Conservation (phyloP, 2,329 filamentous ascomycete species). For the Chrysoporthe deuterocubensis region DNA sequence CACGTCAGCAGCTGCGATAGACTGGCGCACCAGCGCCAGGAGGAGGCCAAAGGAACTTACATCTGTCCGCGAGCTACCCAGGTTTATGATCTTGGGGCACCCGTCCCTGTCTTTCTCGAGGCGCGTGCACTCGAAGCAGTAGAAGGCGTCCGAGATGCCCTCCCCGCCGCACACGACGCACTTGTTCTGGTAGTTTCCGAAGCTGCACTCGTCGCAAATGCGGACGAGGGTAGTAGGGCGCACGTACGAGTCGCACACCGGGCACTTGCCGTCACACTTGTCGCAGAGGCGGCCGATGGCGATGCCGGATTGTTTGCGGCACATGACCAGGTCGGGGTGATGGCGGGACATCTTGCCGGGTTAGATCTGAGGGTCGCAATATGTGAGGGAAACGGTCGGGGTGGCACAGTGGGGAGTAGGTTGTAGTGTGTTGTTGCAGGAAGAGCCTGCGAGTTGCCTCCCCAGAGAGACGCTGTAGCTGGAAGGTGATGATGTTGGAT, state of each 20-base stretch:
- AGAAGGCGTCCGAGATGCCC: slow-evolving; percentile 97
- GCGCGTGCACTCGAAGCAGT: slow-evolving; percentile 98
- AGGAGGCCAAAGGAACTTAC: slow-evolving; percentile 56
- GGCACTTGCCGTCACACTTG: slow-evolving; percentile 99
- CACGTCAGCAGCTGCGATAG: slow-evolving; percentile 10
- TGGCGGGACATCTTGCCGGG: slow-evolving; percentile 78
- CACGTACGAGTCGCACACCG: slow-evolving; percentile 98
- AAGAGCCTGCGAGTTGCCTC: slow-evolving; percentile 6
- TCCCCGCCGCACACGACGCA: slow-evolving; percentile 98
- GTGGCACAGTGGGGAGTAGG: neutral
- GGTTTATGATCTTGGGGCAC: slow-evolving; percentile 98
- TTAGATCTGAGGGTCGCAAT: neutral
- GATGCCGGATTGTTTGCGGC: slow-evolving; percentile 97
- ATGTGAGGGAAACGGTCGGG: neutral
- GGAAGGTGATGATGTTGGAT: neutral
- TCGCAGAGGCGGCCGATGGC: slow-evolving; percentile 98
- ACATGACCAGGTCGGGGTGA: slow-evolving; percentile 99
- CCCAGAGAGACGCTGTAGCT: neutral
- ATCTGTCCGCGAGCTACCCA: slow-evolving; percentile 94
- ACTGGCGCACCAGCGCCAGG: slow-evolving; percentile 34
- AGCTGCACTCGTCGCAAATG: slow-evolving; percentile 99
- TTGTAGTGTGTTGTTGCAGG: neutral
- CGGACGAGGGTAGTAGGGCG: slow-evolving; percentile 95
- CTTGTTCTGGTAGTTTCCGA: slow-evolving; percentile 99
- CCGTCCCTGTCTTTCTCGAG: slow-evolving; percentile 97